Percentiles rank a stretch among this genome's conserved stretches.
Conservation (phyloP, 345 rosid species). For the Eutrema japonicum region DNA sequence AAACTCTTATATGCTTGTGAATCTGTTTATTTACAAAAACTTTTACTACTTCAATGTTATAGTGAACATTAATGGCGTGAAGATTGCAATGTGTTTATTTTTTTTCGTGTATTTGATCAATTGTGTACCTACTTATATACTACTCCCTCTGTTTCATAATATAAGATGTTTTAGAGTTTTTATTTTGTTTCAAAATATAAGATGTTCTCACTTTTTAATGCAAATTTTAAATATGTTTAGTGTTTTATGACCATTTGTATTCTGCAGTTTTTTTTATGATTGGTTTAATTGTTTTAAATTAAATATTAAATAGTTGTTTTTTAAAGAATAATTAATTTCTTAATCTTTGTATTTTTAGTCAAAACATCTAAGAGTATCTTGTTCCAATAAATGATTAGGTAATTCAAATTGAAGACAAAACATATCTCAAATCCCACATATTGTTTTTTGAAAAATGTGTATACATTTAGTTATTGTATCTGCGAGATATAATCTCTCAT, state of each 20-base stretch:
- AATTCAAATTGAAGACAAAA: background rate
- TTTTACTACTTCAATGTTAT: constrained; percentile 5
- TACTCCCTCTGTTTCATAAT: no score
- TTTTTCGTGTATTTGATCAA: background rate
- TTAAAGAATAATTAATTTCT: no score
- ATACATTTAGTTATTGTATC: background rate
- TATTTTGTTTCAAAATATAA: no score
- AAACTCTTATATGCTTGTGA: background rate
- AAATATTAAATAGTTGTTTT: no score
- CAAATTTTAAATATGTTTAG: no score
- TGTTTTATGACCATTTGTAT: no score
- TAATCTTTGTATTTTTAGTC: no score
- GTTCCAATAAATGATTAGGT: background rate
- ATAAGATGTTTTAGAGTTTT: no score
- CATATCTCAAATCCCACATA: background rate
- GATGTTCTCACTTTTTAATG: no score
- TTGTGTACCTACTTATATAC: background rate
- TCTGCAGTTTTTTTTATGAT: no score
- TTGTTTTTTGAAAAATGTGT: background rate
- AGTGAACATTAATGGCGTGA: constrained; percentile 10
- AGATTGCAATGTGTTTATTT: constrained; percentile 26
- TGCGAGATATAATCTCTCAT: no score
- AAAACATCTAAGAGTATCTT: background rate
- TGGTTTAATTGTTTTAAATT: no score
- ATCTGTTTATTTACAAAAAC: background rate